Conservation (phyloP, 176 grass and related monocot genomes). For the Phoenix dactylifera region DNA sequence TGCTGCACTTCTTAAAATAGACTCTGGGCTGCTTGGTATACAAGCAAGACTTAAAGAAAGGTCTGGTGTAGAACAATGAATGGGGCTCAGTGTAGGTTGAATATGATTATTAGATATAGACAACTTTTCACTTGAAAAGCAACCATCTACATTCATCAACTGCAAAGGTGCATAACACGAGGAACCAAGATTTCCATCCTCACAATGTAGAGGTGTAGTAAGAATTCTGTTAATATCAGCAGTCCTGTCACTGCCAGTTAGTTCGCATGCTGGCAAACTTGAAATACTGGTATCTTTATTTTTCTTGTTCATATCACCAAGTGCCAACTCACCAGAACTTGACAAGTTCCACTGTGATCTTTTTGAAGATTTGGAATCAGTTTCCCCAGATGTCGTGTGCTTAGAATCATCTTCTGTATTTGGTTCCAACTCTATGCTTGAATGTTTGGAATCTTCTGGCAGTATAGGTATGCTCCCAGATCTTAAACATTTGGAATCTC, state of each 20-base stretch:
- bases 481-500: background rate
- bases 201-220: too few species aligned
- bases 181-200: background rate
- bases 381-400: background rate
- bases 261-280: too few species aligned
- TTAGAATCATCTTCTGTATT: background rate
- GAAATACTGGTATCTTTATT: too few species aligned
- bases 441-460: background rate
- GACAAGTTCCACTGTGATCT: too few species aligned
- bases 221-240: background rate
- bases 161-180: background rate
- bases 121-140: background rate
- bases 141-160: background rate
- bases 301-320: too few species aligned
- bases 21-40: background rate
- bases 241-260: background rate
- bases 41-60: conserved; percentile 1
- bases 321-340: background rate
- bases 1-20: conserved; percentile 10
- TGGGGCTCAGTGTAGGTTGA: background rate
- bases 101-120: background rate
- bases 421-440: background rate
- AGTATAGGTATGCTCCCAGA: background rate
- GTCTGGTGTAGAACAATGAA: background rate
- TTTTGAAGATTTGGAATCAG: background rate